These are phyloP conservation scores for Lithohypha guttulata DNA, from an alignment of 2,329 filamentous ascomycete genomes.

Conservation along the genomic window DNA sequence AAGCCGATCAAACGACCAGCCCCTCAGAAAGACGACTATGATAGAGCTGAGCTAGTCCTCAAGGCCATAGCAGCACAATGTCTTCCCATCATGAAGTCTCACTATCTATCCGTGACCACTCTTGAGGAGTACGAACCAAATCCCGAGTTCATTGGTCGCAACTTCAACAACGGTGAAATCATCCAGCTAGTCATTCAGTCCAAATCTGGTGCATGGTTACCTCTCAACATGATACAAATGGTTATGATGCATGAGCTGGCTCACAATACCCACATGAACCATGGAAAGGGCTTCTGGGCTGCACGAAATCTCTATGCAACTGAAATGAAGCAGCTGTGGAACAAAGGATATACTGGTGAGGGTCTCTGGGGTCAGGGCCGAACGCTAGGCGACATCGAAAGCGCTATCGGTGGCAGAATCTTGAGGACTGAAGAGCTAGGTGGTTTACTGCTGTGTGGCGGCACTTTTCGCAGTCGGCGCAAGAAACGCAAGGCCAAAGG, in stretches of 20 bases:
- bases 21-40: conserved; percentile 36
- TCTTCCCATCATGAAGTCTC: conserved; percentile 57
- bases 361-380: conserved; percentile 72
- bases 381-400: conserved; percentile 47
- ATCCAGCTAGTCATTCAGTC: conserved; percentile 70
- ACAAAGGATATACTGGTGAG: conserved; percentile 61
- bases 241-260: conserved; percentile 91
- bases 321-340: conserved; percentile 62
- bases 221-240: conserved; percentile 78
- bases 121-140: conserved; percentile 78
- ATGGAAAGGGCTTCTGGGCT: conserved; percentile 69
- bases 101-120: conserved; percentile 54
- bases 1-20: conserved; percentile 58
- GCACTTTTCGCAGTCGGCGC: conserved; percentile 54
- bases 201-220: conserved; percentile 58
- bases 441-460: conserved; percentile 67
- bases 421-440: conserved; percentile 45
- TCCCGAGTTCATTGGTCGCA: conserved; percentile 71
- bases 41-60: conserved; percentile 57
- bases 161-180: conserved; percentile 83
- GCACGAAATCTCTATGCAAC: conserved; percentile 63
- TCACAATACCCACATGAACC: conserved; percentile 88
- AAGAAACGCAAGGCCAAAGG: conserved; percentile 42
- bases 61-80: conserved; percentile 74
- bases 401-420: conserved; percentile 42